A percentile compares a stretch with the other conserved stretches of the same genome.
These are phyloP conservation scores for Sergeia podlipaevii DNA, from an alignment of 208 protist species.

Conservation along the genomic window DNA sequence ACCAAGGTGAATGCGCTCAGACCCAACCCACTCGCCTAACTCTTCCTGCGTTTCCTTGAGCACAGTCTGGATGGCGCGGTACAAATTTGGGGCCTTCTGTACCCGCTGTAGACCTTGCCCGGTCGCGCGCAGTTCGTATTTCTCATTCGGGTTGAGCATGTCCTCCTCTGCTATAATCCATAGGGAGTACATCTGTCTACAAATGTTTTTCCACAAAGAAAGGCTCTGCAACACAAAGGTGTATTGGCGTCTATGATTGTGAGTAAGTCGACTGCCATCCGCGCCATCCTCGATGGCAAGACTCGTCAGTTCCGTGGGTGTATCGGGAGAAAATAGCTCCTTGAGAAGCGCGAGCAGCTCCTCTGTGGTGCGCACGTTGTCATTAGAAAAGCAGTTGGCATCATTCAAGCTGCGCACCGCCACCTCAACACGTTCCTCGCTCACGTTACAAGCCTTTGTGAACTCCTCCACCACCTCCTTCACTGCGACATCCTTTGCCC, in stretches of 20 bases:
- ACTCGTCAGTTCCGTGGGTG: constrained; percentile 28
- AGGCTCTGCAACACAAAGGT: constrained; percentile 96
- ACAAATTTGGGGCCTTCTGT: constrained; percentile 86
- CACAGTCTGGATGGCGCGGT: constrained; percentile 82
- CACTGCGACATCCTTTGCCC: constrained; percentile 81
- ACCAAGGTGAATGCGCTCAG: constrained; percentile 95
- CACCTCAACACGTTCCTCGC: constrained; percentile 62
- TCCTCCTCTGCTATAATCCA: constrained; percentile 95
- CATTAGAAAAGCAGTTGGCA: constrained; percentile 87
- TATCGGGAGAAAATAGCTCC: constrained; percentile 67
- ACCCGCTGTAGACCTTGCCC: constrained; percentile 96
- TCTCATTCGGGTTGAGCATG: constrained; percentile 81
- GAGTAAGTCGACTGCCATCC: constrained; percentile 92
- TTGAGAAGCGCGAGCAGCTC: constrained; percentile 71
- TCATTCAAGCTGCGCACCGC: constrained; percentile 89
- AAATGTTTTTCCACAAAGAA: constrained; percentile 94
- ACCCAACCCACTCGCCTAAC: constrained; percentile 88
- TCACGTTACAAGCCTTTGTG: constrained; percentile 18
- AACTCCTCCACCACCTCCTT: constrained; percentile 65
- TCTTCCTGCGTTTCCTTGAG: constrained; percentile 86
- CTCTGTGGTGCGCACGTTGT: constrained; percentile 77
- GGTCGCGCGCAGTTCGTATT: constrained; percentile 87
- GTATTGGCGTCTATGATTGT: constrained; percentile 94
- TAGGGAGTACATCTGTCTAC: constrained; percentile 80
- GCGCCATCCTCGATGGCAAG: constrained; percentile 80